Evolutionary conservation across 345 rosid genomes (phyloP).

Genomic region (Gynandropsis gynandra): DNA sequence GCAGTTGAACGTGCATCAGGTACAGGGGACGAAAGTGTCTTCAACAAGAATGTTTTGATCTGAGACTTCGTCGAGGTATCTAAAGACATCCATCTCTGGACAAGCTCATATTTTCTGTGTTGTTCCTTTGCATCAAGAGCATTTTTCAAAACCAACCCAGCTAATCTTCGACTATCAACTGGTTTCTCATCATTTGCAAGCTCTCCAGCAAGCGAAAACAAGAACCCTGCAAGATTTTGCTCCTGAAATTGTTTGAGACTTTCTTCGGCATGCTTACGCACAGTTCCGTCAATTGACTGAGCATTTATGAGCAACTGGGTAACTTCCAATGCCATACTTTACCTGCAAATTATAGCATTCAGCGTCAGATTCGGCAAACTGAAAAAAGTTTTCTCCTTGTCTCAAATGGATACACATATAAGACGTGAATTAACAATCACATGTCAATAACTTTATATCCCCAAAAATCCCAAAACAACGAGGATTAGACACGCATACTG

Average conservation of each 20-base stretch:
- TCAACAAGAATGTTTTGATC: slow-evolving; percentile 46
- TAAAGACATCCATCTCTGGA: slow-evolving; percentile 63
- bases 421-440: not conserved
- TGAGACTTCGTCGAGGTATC: slow-evolving; percentile 50
- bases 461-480: too few relatives aligned
- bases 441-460: not conserved
- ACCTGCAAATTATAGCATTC: not conserved
- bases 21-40: slow-evolving; percentile 51
- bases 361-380: not conserved
- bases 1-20: slow-evolving; percentile 63
- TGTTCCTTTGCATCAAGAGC: slow-evolving; percentile 52
- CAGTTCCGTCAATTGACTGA: slow-evolving; percentile 42
- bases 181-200: slow-evolving; percentile 45
- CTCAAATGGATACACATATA: not conserved
- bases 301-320: slow-evolving; percentile 47
- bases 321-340: slow-evolving; percentile 31
- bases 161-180: slow-evolving; percentile 46
- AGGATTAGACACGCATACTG: too few relatives aligned
- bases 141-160: slow-evolving; percentile 43
- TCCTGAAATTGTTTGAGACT: slow-evolving; percentile 44
- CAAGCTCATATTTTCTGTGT: slow-evolving; percentile 44
- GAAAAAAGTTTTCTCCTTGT: not conserved
- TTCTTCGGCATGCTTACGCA: slow-evolving; percentile 45
- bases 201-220: slow-evolving; percentile 42
- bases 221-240: slow-evolving; percentile 39